Base-by-base conservation (phyloP, 139 green algal species). In the Dunaliella primolecta region DNA sequence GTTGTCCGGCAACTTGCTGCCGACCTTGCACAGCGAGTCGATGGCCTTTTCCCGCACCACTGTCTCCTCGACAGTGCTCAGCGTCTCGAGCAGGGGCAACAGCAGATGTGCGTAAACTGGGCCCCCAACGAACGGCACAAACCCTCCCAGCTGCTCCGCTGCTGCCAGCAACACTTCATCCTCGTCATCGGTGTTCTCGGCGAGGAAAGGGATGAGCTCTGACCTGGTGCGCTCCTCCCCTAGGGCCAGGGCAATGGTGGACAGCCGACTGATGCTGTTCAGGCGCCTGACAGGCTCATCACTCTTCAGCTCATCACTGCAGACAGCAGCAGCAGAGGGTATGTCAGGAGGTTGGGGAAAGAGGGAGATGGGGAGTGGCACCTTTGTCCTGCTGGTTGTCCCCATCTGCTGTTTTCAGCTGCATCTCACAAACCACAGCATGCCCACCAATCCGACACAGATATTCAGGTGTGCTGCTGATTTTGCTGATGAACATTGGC, bases 161-260 rank as follows among this genome's bases (percentile, higher is more conserved):
- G 99, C 93, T 0, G 95, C 96, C 55, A 99, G 89, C 36, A 99
- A 91, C n/a, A 99, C 93, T 84, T 99, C 97, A 77, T 98, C 97
- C 83, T 99, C 97, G 72, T 99, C 97, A 85, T 99, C 97, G 33
- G 93, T 96, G 87, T 92, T 98, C 38, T 99, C 97, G 0, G 89
- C 94, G 29, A 99, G 85, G 90, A 99, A 99, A 0, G 97, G 97
- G n/a, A 99, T 93, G 11, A 99, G 93, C 92, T 99, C 97, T 20
- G 93, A 92, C 3, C 97, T 91, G 11, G 96, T 98, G 31, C 97
- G 89, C 77, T 98, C 95, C 89, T 98, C 96, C 7, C 97, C 97
- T 25, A 99, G 90, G 0, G 97, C 97, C 33, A 96, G 83, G 0
- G 97, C 96, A 83, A 99, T 99, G 20, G 96, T 98, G 56, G 86